Conservation (phyloP, 176 grass and related monocot genomes). For the Miscanthus lutarioriparius region DNA sequence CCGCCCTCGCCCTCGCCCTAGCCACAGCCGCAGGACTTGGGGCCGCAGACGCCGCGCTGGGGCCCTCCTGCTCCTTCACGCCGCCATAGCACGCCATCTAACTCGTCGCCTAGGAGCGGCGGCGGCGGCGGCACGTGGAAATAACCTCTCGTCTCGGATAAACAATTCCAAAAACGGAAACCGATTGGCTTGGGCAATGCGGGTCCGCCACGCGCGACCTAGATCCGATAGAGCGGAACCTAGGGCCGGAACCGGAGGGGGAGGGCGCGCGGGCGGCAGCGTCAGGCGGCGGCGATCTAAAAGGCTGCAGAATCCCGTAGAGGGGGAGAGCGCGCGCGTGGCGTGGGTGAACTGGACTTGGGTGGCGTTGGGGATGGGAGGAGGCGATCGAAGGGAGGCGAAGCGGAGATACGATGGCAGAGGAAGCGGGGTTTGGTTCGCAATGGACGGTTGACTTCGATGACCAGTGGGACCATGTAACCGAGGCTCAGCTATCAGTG, state of each 20-base stretch:
- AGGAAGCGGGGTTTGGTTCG: neutral
- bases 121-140: neutral
- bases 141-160: neutral
- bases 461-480: neutral
- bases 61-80: conserved; percentile 42
- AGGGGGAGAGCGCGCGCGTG: neutral
- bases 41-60: conserved; percentile 19
- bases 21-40: conserved; percentile 9
- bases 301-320: neutral
- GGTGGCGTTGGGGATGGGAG: neutral
- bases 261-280: neutral
- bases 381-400: neutral
- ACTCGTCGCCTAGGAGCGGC: neutral
- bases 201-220: neutral
- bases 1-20: conserved; percentile 26
- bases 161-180: neutral
- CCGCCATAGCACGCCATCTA: conserved; percentile 54
- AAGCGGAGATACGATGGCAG: neutral
- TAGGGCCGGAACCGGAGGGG: neutral
- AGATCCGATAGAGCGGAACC: neutral
- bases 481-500: neutral
- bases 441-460: neutral
- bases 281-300: neutral
- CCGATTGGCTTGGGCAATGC: conserved; percentile 28
- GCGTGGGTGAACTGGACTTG: conserved; percentile 42